Evolutionary conservation across 106 monocot genomes (phyloP).

Genomic region (Phalaenopsis equestris): DNA sequence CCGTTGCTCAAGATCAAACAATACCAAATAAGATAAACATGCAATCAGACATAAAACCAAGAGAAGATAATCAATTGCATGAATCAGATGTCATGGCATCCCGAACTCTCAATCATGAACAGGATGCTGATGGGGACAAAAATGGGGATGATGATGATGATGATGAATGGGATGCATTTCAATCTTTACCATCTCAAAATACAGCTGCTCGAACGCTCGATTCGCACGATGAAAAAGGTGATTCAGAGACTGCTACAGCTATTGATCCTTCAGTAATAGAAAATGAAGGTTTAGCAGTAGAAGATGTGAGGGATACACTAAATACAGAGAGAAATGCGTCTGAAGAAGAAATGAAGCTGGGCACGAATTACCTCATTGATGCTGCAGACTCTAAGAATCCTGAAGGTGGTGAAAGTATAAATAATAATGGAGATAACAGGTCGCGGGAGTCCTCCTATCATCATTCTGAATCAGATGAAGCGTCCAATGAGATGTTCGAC

Average conservation of each 20-base stretch:
- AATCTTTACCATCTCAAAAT: conserved; percentile 62
- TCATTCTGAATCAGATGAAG: neutral
- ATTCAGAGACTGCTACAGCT: neutral
- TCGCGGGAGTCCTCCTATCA: neutral
- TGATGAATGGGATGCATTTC: conserved; percentile 95
- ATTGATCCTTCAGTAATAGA: neutral
- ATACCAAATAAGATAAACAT: conserved; percentile 16
- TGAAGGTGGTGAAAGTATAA: neutral
- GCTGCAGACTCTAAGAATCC: neutral
- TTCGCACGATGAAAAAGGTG: neutral
- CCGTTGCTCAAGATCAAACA: conserved; percentile 38
- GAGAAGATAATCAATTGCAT: conserved; percentile 13
- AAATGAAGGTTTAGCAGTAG: neutral
- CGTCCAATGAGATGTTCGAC: neutral
- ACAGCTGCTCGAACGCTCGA: neutral
- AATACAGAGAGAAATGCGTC: neutral
- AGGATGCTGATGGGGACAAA: conserved; percentile 8
- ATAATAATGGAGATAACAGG: neutral
- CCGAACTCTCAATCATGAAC: conserved; percentile 5
- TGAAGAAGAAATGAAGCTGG: neutral
- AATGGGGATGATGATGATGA: conserved; percentile 38
- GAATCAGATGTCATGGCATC: conserved; percentile 8
- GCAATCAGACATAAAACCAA: conserved; percentile 14
- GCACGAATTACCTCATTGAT: neutral
- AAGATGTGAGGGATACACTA: neutral